Conservation (phyloP, 176 grass and related monocot genomes). For the Bonia amplexicaulis region DNA sequence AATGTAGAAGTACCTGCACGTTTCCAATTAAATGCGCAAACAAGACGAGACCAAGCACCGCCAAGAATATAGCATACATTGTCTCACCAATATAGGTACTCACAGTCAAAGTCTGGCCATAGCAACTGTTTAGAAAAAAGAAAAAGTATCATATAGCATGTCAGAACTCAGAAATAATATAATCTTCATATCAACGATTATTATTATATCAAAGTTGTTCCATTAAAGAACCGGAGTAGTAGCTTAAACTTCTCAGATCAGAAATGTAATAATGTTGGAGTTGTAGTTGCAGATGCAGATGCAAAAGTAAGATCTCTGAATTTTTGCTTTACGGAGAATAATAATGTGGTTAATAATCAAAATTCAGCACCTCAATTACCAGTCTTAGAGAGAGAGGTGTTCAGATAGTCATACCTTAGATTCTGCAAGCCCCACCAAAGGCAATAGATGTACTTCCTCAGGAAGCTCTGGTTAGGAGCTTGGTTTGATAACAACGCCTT, state of each 20-base stretch:
- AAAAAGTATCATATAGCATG: neutral
- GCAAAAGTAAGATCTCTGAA: neutral
- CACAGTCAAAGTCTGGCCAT: conserved; percentile 80
- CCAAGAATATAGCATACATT: conserved; percentile 84
- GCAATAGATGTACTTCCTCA: conserved; percentile 89
- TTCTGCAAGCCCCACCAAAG: conserved; percentile 99
- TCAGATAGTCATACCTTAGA: conserved; percentile 68
- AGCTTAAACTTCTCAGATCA: neutral
- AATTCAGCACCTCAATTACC: neutral
- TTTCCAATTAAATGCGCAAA: conserved; percentile 98
- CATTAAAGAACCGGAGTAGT: neutral
- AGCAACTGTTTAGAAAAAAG: conserved; percentile 55
- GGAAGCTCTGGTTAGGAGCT: conserved; percentile 49
- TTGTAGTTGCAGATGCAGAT: neutral
- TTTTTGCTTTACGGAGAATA: neutral
- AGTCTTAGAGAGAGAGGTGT: neutral
- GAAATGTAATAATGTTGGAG: neutral
- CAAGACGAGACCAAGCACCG: conserved; percentile 78
- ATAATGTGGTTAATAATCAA: neutral
- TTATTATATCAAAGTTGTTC: neutral
- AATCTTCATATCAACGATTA: neutral
- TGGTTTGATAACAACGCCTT: conserved; percentile 30
- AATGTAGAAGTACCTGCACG: conserved; percentile 60
- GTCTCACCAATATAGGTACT: conserved; percentile 98
- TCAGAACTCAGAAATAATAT: conserved; percentile 17